phyloP scores from a whole-genome alignment of 306 rosid genomes.

The Prunus mira region DNA sequence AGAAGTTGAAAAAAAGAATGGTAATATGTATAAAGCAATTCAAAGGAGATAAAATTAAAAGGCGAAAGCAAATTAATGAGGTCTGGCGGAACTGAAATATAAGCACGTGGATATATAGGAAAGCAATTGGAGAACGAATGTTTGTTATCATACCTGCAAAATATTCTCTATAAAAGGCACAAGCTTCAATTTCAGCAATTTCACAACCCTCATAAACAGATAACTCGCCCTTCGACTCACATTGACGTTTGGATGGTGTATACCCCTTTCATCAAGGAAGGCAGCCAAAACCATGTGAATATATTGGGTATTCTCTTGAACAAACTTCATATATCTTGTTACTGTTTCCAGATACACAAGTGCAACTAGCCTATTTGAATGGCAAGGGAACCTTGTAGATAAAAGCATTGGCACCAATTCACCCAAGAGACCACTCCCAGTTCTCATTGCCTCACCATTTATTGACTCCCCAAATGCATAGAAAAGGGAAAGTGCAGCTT shows the following conservation, averaged over 20 bases:
- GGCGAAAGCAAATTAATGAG: neutral
- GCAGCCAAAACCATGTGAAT: slow-evolving; percentile 78
- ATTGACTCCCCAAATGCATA: slow-evolving; percentile 81
- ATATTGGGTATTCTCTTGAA: slow-evolving; percentile 74
- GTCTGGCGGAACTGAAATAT: neutral
- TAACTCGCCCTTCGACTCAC: slow-evolving; percentile 92
- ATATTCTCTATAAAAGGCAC: slow-evolving; percentile 81
- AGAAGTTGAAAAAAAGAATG: slow-evolving; percentile 10
- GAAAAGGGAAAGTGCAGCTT: slow-evolving; percentile 77
- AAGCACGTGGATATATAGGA: neutral
- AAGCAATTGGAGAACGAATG: slow-evolving; percentile 6
- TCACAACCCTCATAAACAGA: slow-evolving; percentile 91
- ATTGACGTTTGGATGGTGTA: slow-evolving; percentile 78
- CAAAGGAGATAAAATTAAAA: slow-evolving; percentile 9
- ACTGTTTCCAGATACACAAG: slow-evolving; percentile 89
- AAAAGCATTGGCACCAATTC: slow-evolving; percentile 77
- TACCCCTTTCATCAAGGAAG: slow-evolving; percentile 97
- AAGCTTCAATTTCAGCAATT: slow-evolving; percentile 78
- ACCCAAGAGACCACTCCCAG: slow-evolving; percentile 64
- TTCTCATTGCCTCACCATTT: slow-evolving; percentile 63
- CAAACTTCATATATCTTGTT: slow-evolving; percentile 75
- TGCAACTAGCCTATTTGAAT: slow-evolving; percentile 91
- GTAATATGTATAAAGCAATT: slow-evolving; percentile 2
- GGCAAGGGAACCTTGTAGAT: slow-evolving; percentile 82
- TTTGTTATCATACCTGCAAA: slow-evolving; percentile 67